phyloP scores from a whole-genome alignment of 768 basidiomycete species.

The Lactifluus subvellereus region DNA sequence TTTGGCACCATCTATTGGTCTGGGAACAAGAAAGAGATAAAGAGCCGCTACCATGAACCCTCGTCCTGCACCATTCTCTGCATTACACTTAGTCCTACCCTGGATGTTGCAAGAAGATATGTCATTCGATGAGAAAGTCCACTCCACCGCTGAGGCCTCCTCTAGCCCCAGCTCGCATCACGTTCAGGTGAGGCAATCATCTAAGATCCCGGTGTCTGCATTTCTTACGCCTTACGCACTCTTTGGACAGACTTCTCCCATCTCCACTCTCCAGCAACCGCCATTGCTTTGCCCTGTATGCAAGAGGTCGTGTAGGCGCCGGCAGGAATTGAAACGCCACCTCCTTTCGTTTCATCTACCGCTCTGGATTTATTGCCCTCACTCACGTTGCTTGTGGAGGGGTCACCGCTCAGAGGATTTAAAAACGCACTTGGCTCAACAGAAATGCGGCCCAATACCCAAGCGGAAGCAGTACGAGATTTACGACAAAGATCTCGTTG shows the following conservation, averaged over 20 bases:
- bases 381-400: neutral
- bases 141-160: neutral
- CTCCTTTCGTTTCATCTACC: neutral
- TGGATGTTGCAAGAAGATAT: neutral
- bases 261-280: neutral
- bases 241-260: neutral
- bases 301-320: neutral
- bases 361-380: neutral
- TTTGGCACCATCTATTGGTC: neutral
- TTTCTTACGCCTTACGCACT: neutral
- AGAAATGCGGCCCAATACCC: neutral
- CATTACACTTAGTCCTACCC: neutral
- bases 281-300: neutral
- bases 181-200: neutral
- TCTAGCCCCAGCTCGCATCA: neutral
- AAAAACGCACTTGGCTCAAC: neutral
- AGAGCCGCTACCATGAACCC: neutral
- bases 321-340: neutral
- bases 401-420: neutral
- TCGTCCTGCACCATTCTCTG: neutral
- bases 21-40: neutral
- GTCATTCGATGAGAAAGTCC: no score
- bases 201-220: neutral
- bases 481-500: neutral
- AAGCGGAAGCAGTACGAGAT: neutral